Conservation (phyloP, 73 alveolate genomes). For the Paramecium tetraurelia region DNA sequence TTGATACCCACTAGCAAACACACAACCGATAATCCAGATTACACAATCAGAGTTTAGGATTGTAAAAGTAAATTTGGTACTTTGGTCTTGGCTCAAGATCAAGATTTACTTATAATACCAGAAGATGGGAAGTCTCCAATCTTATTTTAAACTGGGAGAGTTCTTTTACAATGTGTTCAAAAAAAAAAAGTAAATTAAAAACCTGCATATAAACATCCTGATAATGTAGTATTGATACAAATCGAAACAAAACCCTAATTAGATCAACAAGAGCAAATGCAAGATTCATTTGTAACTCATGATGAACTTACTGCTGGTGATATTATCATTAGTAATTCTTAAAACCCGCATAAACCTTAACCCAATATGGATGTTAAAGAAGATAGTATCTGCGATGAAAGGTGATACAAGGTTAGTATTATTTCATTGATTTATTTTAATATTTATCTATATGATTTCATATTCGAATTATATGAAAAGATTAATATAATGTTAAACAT, state of each 20-base stretch:
- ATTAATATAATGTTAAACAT: not conserved
- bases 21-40: not conserved
- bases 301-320: slow-evolving; percentile 20
- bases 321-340: not conserved
- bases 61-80: slow-evolving; percentile 85
- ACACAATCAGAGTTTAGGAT: slow-evolving; percentile 66
- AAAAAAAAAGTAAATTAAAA: not conserved
- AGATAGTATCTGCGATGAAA: slow-evolving; percentile 20
- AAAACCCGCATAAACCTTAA: not conserved
- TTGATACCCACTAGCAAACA: not conserved
- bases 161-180: not conserved
- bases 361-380: not conserved
- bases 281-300: slow-evolving; percentile 23
- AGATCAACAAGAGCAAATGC: not conserved
- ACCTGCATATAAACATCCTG: slow-evolving; percentile 22
- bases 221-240: not conserved
- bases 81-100: slow-evolving; percentile 60
- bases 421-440: slow-evolving; percentile 11
- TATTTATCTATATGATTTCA: not conserved
- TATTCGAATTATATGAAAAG: not conserved
- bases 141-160: slow-evolving; percentile 34
- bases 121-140: not conserved
- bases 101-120: not conserved
- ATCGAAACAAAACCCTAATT: not conserved
- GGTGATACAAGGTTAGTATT: not conserved